Evolutionary conservation across 2,329 filamentous ascomycete species (phyloP).

Genomic region (Thielaviopsis musarum): DNA sequence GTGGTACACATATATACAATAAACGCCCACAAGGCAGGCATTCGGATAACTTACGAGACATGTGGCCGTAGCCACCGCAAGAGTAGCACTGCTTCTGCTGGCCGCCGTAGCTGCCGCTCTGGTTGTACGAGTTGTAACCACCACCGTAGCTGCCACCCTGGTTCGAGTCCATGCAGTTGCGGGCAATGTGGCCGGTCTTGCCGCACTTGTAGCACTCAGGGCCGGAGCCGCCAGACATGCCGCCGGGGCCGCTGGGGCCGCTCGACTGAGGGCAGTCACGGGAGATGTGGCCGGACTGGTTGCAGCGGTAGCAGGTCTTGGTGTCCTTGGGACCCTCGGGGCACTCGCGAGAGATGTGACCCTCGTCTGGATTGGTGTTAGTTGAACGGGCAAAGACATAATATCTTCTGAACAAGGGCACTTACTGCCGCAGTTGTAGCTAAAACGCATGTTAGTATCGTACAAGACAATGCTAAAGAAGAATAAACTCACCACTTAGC

Average conservation of each 20-base stretch:
- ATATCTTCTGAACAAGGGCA: constrained; percentile 12
- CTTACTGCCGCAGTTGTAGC: constrained; percentile 70
- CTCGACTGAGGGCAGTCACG: constrained; percentile 58
- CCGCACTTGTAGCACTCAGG: constrained; percentile 97
- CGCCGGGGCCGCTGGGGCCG: constrained; percentile 28
- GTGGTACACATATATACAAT: no score
- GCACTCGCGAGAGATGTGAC: constrained; percentile 86
- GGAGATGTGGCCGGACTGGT: constrained; percentile 75
- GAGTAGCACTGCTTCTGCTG: constrained; percentile 88
- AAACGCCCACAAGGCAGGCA: no score
- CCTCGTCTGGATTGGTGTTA: constrained; percentile 30
- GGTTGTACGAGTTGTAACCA: constrained; percentile 20
- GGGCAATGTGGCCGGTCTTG: constrained; percentile 89
- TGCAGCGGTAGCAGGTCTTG: constrained; percentile 63
- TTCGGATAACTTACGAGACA: constrained; percentile 67
- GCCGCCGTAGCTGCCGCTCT: constrained; percentile 29
- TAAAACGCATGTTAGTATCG: constrained; percentile 20
- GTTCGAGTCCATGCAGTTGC: constrained; percentile 61
- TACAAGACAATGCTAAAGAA: background rate
- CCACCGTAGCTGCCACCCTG: constrained; percentile 32
- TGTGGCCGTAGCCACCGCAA: constrained; percentile 91
- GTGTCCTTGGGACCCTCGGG: constrained; percentile 75
- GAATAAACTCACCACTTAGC: constrained; percentile 53
- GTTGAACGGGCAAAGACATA: background rate
- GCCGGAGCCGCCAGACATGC: constrained; percentile 28